phyloP scores from a whole-genome alignment of 1,284 basidiomycete genomes.

The Naganishia sp. region DNA sequence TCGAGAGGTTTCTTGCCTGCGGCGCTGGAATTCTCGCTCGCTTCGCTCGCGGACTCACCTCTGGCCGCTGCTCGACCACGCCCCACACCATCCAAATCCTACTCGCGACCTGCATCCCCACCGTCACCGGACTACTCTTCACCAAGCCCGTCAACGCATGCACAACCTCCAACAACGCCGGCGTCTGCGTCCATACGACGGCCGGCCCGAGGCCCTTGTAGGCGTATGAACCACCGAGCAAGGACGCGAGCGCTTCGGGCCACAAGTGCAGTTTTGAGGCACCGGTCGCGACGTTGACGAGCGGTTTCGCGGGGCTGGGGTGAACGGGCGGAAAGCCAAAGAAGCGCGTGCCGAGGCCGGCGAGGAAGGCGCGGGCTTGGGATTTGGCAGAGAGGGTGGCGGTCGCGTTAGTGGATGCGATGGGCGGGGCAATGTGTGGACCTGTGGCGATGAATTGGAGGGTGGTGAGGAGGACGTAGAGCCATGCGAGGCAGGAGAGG shows the following conservation, averaged over 20 bases:
- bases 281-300: slow-evolving; percentile 26
- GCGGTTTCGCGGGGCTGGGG: not conserved
- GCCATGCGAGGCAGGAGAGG: slow-evolving; percentile 30
- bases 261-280: slow-evolving; percentile 39
- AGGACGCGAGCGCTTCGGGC: slow-evolving; percentile 52
- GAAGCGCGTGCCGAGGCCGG: not conserved
- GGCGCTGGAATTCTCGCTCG: too few species aligned
- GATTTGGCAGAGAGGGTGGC: not conserved
- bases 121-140: slow-evolving; percentile 76
- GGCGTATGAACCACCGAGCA: slow-evolving; percentile 58
- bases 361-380: not conserved
- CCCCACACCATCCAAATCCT: slow-evolving; percentile 87
- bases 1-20: too few species aligned
- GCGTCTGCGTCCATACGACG: slow-evolving; percentile 75
- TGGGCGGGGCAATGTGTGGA: slow-evolving; percentile 8
- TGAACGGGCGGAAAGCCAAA: not conserved
- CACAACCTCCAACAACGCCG: slow-evolving; percentile 76
- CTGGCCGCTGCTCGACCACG: slow-evolving; percentile 63
- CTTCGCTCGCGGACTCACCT: slow-evolving; percentile 39
- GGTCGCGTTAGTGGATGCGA: not conserved
- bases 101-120: slow-evolving; percentile 80
- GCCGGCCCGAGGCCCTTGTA: slow-evolving; percentile 60
- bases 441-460: slow-evolving; percentile 24
- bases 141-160: slow-evolving; percentile 83
- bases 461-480: slow-evolving; percentile 30